These are phyloP conservation scores for Fusarium pseudocircinatum DNA, from an alignment of 2,329 filamentous ascomycete genomes.

Conservation along the genomic window DNA sequence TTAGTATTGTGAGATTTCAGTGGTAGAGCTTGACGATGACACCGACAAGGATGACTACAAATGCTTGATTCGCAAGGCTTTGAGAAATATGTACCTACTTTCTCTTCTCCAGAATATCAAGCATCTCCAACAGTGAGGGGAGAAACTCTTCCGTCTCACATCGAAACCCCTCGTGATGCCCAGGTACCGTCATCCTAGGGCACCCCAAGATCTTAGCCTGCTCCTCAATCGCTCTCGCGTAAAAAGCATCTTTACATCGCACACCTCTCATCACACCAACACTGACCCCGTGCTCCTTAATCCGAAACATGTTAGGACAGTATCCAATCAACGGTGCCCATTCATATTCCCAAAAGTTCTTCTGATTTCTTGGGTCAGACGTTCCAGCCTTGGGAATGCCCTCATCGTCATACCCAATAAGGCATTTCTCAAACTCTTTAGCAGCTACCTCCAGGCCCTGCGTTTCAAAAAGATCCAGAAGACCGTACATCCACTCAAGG, in stretches of 20 bases:
- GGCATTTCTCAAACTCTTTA: not conserved
- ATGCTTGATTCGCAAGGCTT: accelerated
- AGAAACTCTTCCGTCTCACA: conserved; percentile 4
- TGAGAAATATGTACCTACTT: accelerated
- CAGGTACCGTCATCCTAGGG: not conserved
- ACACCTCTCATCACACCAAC: conserved; percentile 6
- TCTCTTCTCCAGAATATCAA: not conserved
- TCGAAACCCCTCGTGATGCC: conserved; percentile 3
- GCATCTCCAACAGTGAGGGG: not conserved
- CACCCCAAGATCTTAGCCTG: not conserved
- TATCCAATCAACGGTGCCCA: not conserved
- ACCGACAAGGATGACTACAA: accelerated
- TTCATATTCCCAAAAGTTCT: conserved; percentile 13
- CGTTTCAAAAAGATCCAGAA: not conserved
- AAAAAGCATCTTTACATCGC: not conserved
- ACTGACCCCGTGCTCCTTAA: not conserved
- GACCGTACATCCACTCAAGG: not conserved
- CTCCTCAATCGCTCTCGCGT: not conserved
- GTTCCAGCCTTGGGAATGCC: not conserved
- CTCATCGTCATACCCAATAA: not conserved
- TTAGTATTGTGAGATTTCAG: not conserved
- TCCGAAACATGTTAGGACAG: not conserved
- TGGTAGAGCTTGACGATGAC: not conserved
- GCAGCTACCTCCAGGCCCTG: not conserved
- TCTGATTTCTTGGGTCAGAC: not conserved